phyloP scores from a whole-genome alignment of 352 stramenopile genomes.

The Achlya hypogyna region DNA sequence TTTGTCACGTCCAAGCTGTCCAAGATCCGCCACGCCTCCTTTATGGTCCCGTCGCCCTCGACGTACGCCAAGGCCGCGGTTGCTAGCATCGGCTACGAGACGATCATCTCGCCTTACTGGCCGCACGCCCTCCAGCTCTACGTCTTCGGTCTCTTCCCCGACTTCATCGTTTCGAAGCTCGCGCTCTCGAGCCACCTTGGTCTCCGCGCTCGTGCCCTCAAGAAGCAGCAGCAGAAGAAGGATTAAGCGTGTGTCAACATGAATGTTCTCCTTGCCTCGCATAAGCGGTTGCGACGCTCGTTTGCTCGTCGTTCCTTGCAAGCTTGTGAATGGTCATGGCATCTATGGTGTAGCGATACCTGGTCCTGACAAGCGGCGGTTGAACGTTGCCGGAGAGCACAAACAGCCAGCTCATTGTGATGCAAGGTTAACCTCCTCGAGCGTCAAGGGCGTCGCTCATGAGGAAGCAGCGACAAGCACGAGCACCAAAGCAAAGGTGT shows the following conservation, averaged over 20 bases:
- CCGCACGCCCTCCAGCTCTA: constrained; percentile 94
- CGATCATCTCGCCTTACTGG: constrained; percentile 91
- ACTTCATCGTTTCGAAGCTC: constrained; percentile 69
- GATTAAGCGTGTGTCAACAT: constrained; percentile 22
- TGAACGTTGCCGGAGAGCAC: no score
- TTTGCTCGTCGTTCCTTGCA: no score
- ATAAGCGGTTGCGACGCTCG: no score
- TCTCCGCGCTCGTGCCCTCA: constrained; percentile 75
- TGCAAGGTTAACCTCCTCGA: no score
- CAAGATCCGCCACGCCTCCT: constrained; percentile 93
- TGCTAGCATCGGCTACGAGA: constrained; percentile 89
- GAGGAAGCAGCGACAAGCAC: no score
- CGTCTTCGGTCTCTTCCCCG: constrained; percentile 84
- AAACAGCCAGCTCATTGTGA: no score
- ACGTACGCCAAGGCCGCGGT: constrained; percentile 89
- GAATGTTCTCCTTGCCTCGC: neutral
- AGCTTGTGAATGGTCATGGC: no score
- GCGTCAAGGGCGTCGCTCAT: no score
- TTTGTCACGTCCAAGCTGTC: constrained; percentile 99
- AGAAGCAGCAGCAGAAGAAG: constrained; percentile 84
- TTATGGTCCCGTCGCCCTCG: constrained; percentile 87
- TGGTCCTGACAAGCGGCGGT: no score
- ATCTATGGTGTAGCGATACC: no score
- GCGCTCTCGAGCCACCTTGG: constrained; percentile 70
- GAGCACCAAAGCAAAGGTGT: no score